Percentiles rank a stretch among this genome's conserved stretches.
Conservation (phyloP, 345 rosid species). For the Corchorus olitorius region DNA sequence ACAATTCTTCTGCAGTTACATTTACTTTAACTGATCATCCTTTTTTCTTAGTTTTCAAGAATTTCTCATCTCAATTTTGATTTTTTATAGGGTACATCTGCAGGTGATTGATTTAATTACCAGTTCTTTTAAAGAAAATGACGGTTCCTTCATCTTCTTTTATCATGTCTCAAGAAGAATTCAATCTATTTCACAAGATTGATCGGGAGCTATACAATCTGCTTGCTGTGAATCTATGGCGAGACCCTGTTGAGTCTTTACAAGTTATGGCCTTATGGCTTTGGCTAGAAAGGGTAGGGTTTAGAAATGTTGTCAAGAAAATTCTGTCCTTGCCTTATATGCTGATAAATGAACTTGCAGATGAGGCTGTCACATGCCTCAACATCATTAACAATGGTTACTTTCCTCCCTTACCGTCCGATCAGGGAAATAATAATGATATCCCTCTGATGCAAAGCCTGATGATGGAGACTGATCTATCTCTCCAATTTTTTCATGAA, state of each 20-base stretch:
- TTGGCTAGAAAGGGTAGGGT: constrained; percentile 54
- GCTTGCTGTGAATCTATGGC: constrained; percentile 38
- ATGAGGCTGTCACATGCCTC: constrained; percentile 49
- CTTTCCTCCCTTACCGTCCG: constrained; percentile 1
- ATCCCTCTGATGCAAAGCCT: constrained; percentile 37
- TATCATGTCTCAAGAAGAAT: constrained; percentile 30
- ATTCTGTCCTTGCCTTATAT: constrained; percentile 37
- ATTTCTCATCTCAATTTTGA: background rate
- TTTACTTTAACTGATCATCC: background rate
- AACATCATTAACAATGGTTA: constrained; percentile 24
- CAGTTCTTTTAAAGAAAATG: background rate
- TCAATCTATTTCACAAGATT: constrained; percentile 46
- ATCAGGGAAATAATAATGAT: constrained; percentile 1
- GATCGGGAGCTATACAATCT: constrained; percentile 45
- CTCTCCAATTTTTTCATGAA: constrained; percentile 31
- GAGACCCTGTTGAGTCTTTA: constrained; percentile 52
- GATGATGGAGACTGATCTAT: constrained; percentile 33
- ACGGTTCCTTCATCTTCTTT: constrained; percentile 17
- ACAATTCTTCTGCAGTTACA: background rate
- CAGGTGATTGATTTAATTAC: background rate
- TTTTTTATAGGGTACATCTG: constrained; percentile 15
- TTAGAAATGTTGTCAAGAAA: constrained; percentile 25
- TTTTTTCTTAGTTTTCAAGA: background rate
- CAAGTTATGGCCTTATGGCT: constrained; percentile 48
- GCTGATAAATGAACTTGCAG: constrained; percentile 42